Evolutionary conservation across 1,139 yeast genomes (phyloP).

Genomic region (Hanseniaspora uvarum): DNA sequence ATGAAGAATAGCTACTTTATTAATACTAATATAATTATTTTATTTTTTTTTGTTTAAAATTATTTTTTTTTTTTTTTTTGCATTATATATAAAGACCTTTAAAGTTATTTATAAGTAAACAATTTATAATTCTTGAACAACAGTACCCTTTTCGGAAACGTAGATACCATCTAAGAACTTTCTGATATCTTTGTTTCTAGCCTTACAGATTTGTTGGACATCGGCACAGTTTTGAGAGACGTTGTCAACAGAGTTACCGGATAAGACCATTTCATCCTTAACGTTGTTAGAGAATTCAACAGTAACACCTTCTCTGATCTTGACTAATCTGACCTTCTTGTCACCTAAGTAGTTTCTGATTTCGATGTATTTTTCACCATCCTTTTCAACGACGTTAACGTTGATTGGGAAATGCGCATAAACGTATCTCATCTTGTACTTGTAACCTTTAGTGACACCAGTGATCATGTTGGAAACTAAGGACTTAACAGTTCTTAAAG

Average conservation of each 20-base stretch:
- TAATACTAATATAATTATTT: too few species aligned
- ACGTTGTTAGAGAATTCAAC: slow-evolving; percentile 70
- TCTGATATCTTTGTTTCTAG: slow-evolving; percentile 99
- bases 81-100: background rate
- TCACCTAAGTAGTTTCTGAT: slow-evolving; percentile 99
- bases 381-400: slow-evolving; percentile 73
- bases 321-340: slow-evolving; percentile 84
- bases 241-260: slow-evolving; percentile 95
- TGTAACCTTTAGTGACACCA: slow-evolving; percentile 99
- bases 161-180: slow-evolving; percentile 99
- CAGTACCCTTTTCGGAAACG: slow-evolving; percentile 91
- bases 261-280: slow-evolving; percentile 87
- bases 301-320: slow-evolving; percentile 79
- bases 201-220: slow-evolving; percentile 96
- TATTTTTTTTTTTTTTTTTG: background rate
- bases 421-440: slow-evolving; percentile 99
- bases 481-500: slow-evolving; percentile 55
- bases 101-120: background rate
- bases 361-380: slow-evolving; percentile 71
- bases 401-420: slow-evolving; percentile 99
- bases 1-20: slow-evolving; percentile 6
- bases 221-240: slow-evolving; percentile 99
- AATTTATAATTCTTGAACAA: slow-evolving; percentile 36
- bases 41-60: background rate
- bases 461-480: slow-evolving; percentile 68